Evolutionary conservation across 2,329 filamentous ascomycete genomes (phyloP).

Genomic region (Coniochaeta pulveracea): DNA sequence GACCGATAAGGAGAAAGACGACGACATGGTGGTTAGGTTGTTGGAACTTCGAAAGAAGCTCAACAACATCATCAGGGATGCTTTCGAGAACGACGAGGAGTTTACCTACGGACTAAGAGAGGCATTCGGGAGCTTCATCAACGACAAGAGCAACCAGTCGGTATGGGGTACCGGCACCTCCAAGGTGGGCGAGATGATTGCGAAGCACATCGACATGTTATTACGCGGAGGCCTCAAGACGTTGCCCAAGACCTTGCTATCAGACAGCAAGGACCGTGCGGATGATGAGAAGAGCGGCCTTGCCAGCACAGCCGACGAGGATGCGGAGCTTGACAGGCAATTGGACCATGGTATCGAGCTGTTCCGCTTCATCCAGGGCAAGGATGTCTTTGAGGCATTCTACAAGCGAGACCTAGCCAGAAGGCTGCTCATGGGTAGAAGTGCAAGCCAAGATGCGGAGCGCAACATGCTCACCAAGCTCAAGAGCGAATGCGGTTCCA

Average conservation of each 20-base stretch:
- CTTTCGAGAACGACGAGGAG: slow-evolving; percentile 67
- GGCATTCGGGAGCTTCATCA: slow-evolving; percentile 84
- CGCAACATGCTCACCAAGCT: slow-evolving; percentile 88
- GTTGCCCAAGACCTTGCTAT: slow-evolving; percentile 57
- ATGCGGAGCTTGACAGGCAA: slow-evolving; percentile 82
- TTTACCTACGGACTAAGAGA: slow-evolving; percentile 73
- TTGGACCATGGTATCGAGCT: slow-evolving; percentile 87
- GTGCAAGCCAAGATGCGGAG: slow-evolving; percentile 89
- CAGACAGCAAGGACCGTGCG: slow-evolving; percentile 46
- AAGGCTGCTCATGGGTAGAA: slow-evolving; percentile 80
- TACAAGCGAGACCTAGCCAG: slow-evolving; percentile 97
- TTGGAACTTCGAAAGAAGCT: slow-evolving; percentile 71
- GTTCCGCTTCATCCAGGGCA: slow-evolving; percentile 94
- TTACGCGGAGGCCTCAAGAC: slow-evolving; percentile 80
- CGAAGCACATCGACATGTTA: slow-evolving; percentile 87
- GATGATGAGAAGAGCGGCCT: slow-evolving; percentile 50
- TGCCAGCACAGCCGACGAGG: slow-evolving; percentile 68
- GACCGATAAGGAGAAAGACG: slow-evolving; percentile 63
- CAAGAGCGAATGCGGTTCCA: slow-evolving; percentile 84
- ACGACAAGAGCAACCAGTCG: slow-evolving; percentile 64
- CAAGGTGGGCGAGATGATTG: slow-evolving; percentile 97
- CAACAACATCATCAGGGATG: slow-evolving; percentile 63
- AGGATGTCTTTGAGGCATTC: slow-evolving; percentile 96
- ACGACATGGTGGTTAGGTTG: slow-evolving; percentile 78
- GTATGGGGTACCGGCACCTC: slow-evolving; percentile 75